Conservation (phyloP, 495 filamentous ascomycete species). For the Bacidia gigantensis region DNA sequence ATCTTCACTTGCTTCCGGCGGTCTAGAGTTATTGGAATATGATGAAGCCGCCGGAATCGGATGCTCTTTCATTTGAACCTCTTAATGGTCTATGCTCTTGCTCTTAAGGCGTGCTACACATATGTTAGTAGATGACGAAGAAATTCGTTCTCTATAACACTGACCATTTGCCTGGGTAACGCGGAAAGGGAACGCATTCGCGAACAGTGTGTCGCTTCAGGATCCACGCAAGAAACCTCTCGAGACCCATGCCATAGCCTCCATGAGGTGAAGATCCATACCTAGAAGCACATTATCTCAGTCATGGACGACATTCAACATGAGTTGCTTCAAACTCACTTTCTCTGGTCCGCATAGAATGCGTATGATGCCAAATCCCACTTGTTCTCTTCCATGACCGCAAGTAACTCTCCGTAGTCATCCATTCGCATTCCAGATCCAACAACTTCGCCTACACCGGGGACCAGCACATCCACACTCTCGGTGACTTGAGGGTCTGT, state of each 20-base stretch:
- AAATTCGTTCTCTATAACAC: not conserved
- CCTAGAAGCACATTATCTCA: slow-evolving; percentile 33
- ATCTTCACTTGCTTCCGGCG: too few species aligned
- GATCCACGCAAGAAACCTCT: slow-evolving; percentile 93
- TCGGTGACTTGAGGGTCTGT: slow-evolving; percentile 75
- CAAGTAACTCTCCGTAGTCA: slow-evolving; percentile 74
- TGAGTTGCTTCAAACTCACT: slow-evolving; percentile 50
- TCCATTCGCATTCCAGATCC: slow-evolving; percentile 94
- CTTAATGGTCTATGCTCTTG: not conserved
- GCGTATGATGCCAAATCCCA: slow-evolving; percentile 74
- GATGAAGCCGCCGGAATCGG: too few species aligned
- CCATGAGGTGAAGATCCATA: slow-evolving; percentile 89
- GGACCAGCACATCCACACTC: slow-evolving; percentile 89
- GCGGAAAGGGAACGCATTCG: slow-evolving; percentile 76
- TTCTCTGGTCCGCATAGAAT: slow-evolving; percentile 97
- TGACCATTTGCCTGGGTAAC: slow-evolving; percentile 70
- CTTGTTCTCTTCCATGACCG: slow-evolving; percentile 76
- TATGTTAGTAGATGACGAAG: not conserved
- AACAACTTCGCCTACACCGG: slow-evolving; percentile 89
- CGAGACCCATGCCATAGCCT: slow-evolving; percentile 84
- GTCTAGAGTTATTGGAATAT: too few species aligned
- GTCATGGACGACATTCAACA: slow-evolving; percentile 2
- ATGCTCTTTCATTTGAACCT: too few species aligned
- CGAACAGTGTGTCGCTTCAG: slow-evolving; percentile 81
- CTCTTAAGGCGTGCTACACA: not conserved